Evolutionary conservation across 768 basidiomycete genomes (phyloP).

Genomic region (Tephrocybe sp.): DNA sequence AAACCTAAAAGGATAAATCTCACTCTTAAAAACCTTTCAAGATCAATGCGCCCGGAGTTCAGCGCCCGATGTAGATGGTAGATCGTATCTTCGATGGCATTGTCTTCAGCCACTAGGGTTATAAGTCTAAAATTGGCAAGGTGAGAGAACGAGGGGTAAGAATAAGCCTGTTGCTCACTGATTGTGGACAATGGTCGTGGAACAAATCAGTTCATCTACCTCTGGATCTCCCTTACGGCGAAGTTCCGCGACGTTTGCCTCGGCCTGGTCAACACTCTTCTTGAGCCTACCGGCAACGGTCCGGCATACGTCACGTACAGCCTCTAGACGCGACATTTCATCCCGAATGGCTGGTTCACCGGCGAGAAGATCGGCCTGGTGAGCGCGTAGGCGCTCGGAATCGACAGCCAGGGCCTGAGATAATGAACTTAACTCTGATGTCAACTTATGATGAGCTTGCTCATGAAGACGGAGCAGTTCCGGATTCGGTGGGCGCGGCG

Average conservation of each 20-base stretch:
- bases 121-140: constrained; percentile 58
- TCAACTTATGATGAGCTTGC: constrained; percentile 72
- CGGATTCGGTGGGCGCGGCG: constrained; percentile 86
- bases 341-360: constrained; percentile 94
- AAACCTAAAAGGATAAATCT: constrained; percentile 25
- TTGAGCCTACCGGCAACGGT: constrained; percentile 69
- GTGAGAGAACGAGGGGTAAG: constrained; percentile 10
- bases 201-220: constrained; percentile 95
- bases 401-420: constrained; percentile 61
- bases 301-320: constrained; percentile 88
- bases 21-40: constrained; percentile 92
- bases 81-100: constrained; percentile 96
- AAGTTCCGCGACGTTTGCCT: constrained; percentile 74
- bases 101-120: constrained; percentile 98
- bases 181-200: constrained; percentile 93
- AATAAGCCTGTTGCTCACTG: constrained; percentile 58
- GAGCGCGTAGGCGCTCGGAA: constrained; percentile 72
- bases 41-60: constrained; percentile 87
- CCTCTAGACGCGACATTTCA: constrained; percentile 93
- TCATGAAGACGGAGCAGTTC: constrained; percentile 81
- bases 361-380: constrained; percentile 80
- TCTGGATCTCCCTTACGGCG: constrained; percentile 84
- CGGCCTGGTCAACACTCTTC: constrained; percentile 60
- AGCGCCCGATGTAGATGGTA: constrained; percentile 95
- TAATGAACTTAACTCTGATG: constrained; percentile 69